Conservation (phyloP, 495 filamentous ascomycete genomes). For the Daldinia grandis region DNA sequence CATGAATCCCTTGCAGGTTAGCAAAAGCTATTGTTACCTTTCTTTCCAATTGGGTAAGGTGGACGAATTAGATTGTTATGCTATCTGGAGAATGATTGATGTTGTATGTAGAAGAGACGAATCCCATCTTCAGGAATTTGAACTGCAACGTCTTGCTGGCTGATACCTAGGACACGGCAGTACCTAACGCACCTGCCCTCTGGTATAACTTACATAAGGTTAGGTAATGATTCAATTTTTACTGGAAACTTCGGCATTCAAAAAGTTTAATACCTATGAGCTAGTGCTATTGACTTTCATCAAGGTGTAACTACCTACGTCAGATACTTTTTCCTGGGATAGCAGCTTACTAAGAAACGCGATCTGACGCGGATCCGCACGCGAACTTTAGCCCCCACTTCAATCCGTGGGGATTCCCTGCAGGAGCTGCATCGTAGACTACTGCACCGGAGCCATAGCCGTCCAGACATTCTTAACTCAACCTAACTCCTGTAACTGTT, state of each 20-base stretch:
- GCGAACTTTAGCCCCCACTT: slow-evolving; percentile 32
- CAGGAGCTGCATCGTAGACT: not conserved
- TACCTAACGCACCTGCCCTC: not conserved
- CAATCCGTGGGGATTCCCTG: slow-evolving; percentile 5
- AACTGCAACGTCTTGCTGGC: not conserved
- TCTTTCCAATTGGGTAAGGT: slow-evolving; percentile 24
- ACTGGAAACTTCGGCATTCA: slow-evolving; percentile 4
- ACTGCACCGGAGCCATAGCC: not conserved
- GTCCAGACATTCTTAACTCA: not conserved
- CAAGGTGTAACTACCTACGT: slow-evolving; percentile 18
- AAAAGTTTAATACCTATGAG: slow-evolving; percentile 6
- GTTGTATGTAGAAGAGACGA: slow-evolving; percentile 10
- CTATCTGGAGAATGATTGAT: slow-evolving; percentile 22
- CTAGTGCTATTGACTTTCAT: slow-evolving; percentile 23
- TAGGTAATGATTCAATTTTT: not conserved
- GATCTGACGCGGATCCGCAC: slow-evolving; percentile 29
- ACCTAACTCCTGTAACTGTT: not conserved
- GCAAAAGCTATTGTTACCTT: slow-evolving; percentile 19
- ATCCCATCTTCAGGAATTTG: not conserved
- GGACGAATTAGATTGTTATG: slow-evolving; percentile 25
- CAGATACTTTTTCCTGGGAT: slow-evolving; percentile 14
- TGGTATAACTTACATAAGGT: not conserved
- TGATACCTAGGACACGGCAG: not conserved
- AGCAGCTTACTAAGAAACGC: slow-evolving; percentile 38
- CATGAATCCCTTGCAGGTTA: slow-evolving; percentile 9